Evolutionary conservation across 306 rosid species (phyloP).

Genomic region (Quercus dentata): DNA sequence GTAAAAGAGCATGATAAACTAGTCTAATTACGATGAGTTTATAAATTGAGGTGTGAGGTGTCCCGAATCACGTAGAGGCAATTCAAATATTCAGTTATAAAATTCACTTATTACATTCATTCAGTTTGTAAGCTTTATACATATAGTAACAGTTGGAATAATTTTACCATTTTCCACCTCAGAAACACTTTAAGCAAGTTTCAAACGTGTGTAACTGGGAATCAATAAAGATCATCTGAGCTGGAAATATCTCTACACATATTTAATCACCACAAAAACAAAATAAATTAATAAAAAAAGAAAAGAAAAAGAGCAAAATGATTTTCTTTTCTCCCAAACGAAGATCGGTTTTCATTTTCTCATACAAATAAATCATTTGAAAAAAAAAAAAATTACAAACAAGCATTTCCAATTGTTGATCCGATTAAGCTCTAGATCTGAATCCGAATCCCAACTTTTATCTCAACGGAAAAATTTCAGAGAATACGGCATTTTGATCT

Average conservation of each 20-base stretch:
- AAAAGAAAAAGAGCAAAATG: background rate
- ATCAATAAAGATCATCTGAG: background rate
- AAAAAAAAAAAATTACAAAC: background rate
- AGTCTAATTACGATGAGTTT: too few species aligned
- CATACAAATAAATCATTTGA: background rate
- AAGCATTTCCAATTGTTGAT: conserved; percentile 33
- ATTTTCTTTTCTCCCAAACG: conserved; percentile 37
- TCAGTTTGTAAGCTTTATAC: too few species aligned
- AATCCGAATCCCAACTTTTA: conserved; percentile 25
- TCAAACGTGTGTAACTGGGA: background rate
- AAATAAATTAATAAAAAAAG: background rate
- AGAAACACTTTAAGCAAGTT: background rate
- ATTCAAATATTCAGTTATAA: too few species aligned
- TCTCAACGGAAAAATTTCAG: background rate
- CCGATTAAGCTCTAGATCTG: conserved; percentile 43
- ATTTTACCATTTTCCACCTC: background rate
- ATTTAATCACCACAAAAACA: conserved; percentile 3
- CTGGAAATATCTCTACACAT: background rate
- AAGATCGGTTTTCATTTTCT: conserved; percentile 12
- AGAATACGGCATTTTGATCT: conserved; percentile 5
- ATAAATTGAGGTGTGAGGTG: too few species aligned
- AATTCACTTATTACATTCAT: too few species aligned
- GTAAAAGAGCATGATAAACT: too few species aligned
- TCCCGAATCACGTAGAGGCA: too few species aligned
- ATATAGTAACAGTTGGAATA: too few species aligned